Base-by-base conservation (phyloP, 2,329 filamentous ascomycete genomes). In the Pyrenophora tritici-repentis region DNA sequence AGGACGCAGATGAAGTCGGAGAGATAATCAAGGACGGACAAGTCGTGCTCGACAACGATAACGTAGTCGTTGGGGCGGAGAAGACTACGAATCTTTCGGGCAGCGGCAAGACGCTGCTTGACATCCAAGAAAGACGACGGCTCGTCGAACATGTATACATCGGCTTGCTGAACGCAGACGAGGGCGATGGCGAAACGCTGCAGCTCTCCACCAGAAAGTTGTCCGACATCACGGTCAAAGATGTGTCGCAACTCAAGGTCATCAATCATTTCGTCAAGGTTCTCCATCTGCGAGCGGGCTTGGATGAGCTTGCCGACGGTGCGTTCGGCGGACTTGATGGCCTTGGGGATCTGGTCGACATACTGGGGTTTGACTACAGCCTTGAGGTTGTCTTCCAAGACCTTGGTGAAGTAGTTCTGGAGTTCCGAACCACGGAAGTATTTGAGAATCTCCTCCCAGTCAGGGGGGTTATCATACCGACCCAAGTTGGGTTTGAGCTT, bases 311-410 rank as follows among this genome's bases (percentile, higher is more conserved):
- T 81, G 62, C 86, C 84, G 48, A 99, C 95, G 20, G 84, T 85
- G 79, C 91, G 91, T 65, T 92, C 83, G 36, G 89, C 79, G 16
- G 88, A 87, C 72, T 88, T 91, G 70, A 99, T 89, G 35, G 94
- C 93, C 75, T 88, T 91, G 55, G 94, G 94, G 61, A 99, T 93
- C 79, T 97, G 94, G 69, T 99, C 94, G 68, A 99, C 94, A 81
- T 99, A 97, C 79, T 99, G 95, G 50, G 94, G 94, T 83, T 99
- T 99, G 67, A 97, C 92, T 51, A 99, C 90, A 54, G 95, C 93
- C 82, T 97, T 97, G 63, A 99, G 83, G 70, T 99, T 86, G 74
- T 99, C 94, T 74, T 99, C 94, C 53, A 99, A 83, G 37, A 99
- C 86, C 79, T 97, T 99, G 62, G 94, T 97, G 75, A 99, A 97